Base-by-base conservation (phyloP, 805 yeast species). In the Wilhelminamyces savonicus region DNA sequence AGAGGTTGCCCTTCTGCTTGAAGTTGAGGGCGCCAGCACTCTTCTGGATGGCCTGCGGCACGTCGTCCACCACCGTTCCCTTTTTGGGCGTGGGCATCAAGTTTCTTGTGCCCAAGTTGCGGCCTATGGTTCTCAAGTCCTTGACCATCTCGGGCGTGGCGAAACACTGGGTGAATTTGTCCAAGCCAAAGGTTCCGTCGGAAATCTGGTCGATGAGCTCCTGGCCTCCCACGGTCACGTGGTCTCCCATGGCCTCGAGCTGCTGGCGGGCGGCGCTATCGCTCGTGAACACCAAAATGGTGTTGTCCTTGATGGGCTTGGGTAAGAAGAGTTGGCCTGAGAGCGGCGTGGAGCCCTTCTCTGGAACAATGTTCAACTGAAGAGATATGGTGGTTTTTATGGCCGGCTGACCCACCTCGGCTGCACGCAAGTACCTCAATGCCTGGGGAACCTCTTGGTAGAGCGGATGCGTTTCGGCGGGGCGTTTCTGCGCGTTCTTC, bases 61-160 rank as follows among this genome's bases (percentile, higher is more conserved):
- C 59, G 44, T 86, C 76, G n/a, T 74, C 71, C 1, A 81, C 62
- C 7, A 90, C 92, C 1, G 96, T 87, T 12, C 95, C 95, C 50
- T 78, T 82, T 61, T 86, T 87, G 10, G 73, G 78, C 25, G 73
- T 71, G 27, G 98, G 97, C 83, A 88, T 80, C 43, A 92, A 68
- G 15, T 94, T 95, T 48, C 69, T 76, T 19, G 95, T 94, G 35
- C 97, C 97, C 44, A 92, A 69, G 8, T 71, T 62, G 48, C 87
- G 74, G n/a, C 92, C 95, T 14, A 85, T 62, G 34, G 73, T 66
- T 39, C 69, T 70, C 40, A 92, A 64, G 16, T 69, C 66, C n/a
- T 71, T 56, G 14, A 72, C 71, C 34, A 86, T 74, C 21, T 84
- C 95, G 1, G 95, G 84, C 2, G 96, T 81, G 5, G 95, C 94